Base-by-base conservation (phyloP, 2,329 filamentous ascomycete genomes). In the Apiospora malaysiana region DNA sequence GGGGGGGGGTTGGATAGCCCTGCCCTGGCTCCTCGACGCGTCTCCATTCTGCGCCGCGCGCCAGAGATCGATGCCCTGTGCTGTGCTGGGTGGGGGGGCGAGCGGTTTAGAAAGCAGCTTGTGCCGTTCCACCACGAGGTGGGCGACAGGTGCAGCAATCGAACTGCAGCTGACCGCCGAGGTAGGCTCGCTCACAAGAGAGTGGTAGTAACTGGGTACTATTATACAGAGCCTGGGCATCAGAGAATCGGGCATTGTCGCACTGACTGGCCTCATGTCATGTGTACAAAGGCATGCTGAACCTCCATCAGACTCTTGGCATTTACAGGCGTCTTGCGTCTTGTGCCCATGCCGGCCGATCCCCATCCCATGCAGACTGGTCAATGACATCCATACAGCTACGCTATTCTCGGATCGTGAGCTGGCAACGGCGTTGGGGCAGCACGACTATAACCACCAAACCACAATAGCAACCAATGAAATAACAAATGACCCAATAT, bases 381-480 rank as follows among this genome's bases (percentile, higher is more conserved):
- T 63, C 18, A 63, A 23, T 40, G 21, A 12, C 21, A n/a, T n/a
- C 56, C 9, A 45, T 45, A 45, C 42, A 14, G 16, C 42, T 45
- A 40, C 32, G 27, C 27, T 59, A 37, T n/a, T 59, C 16, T 21
- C 25, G 27, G 51, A 37, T 59, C 27, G 7, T 37, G 8, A 63
- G 56, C 32, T 40, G 56, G 32, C 8, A 40, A 16, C 6, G 27
- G 16, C 51, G 47, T 59, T 25, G 27, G 51, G 25, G 25, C 14
- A 21, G 6, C 51, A 32, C 18, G 77, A 90, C 82, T 77, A 86
- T 83, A 79, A 88, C 88, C 75, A 90, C 32, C 88, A 81, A 93
- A 88, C 91, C 94, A 76, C 66, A 68, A 65, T 47, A 40, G 43
- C 49, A 68, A 56, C 68, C 46, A 49, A 21, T 10, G 37, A 25